Base-by-base conservation (phyloP, 1,139 yeast genomes). In the Tardiomyces depauwii region DNA sequence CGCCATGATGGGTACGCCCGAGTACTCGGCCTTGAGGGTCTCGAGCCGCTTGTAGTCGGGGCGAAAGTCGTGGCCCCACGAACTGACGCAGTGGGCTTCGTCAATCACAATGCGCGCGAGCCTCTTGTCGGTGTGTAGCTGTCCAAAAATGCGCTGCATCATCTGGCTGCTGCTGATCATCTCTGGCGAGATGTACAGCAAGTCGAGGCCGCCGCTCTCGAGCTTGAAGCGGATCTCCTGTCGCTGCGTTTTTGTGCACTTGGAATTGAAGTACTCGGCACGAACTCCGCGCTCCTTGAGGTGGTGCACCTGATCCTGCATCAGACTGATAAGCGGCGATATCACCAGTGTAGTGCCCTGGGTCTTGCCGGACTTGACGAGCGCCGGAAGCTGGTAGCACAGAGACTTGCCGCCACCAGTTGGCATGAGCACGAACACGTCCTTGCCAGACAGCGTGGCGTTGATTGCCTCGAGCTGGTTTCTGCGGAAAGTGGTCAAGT, bases 51-150 rank as follows among this genome's bases (percentile, higher is more conserved):
- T 86, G 65, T 93, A 93, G 63, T 91, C 97, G 0, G 97, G 97
- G 49, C 99, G 73, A 62, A 93, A 93, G 65, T 93, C 98, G 64
- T 93, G 98, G 16, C 99, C 99, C 99, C 99, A 93, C 11, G 95
- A 84, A 49, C 96, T 86, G 47, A 93, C 94, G 73, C 99, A 93
- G 66, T 93, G 99, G 0, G 98, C 98, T 61, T 93, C 99, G 66
- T 93, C 99, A 43, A 93, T 88, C 11, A 93, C 96, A 32, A 93
- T 76, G 46, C 97, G 71, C 0, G 96, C 95, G 40, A 93, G 66
- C 55, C 71, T 68, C 5, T 73, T 68, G 39, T 72, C 72, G 2
- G 71, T 67, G 60, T 84, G 72, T 18, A 91, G 66, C 45, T 66
- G 71, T 14, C 72, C 68, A 44, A 93, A 78, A 1, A 82, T 81